Conservation (phyloP, 1,139 yeast genomes). For the Candida tetrigidarum region DNA sequence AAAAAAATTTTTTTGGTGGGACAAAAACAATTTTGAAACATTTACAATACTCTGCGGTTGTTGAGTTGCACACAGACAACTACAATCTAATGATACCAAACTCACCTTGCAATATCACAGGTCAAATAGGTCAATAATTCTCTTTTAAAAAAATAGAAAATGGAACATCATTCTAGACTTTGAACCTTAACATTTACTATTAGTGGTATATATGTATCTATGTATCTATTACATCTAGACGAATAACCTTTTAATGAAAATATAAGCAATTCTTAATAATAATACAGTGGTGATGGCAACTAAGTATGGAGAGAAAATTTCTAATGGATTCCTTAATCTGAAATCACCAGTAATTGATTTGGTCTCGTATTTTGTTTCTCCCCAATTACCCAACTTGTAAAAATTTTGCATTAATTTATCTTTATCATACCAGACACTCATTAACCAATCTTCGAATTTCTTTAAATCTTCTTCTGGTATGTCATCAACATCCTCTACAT, state of each 20-base stretch:
- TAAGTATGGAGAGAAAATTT: conserved; percentile 25
- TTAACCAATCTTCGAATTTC: conserved; percentile 76
- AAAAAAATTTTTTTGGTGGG: not conserved
- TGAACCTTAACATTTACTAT: too few relatives aligned
- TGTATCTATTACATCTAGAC: conserved; percentile 7
- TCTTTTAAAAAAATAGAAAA: too few relatives aligned
- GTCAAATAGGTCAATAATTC: too few relatives aligned
- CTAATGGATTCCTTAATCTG: conserved; percentile 26
- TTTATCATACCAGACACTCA: conserved; percentile 76
- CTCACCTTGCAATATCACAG: too few relatives aligned
- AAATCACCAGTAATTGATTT: conserved; percentile 34
- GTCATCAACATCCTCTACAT: conserved; percentile 44
- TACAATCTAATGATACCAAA: too few relatives aligned
- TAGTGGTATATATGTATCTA: conserved; percentile 1
- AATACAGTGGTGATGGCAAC: conserved; percentile 21
- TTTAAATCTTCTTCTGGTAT: conserved; percentile 45
- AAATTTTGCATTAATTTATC: conserved; percentile 68
- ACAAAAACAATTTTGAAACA: not conserved
- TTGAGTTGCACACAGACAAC: too few relatives aligned
- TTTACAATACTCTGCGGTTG: too few relatives aligned
- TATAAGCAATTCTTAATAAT: conserved; percentile 18
- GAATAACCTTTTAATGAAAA: conserved; percentile 11
- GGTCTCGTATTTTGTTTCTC: conserved; percentile 21
- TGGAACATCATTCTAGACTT: not conserved
- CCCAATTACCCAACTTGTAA: conserved; percentile 52